Evolutionary conservation across 164 flowering plant genomes (phyloP).

Genomic region (Chimonanthus praecox): DNA sequence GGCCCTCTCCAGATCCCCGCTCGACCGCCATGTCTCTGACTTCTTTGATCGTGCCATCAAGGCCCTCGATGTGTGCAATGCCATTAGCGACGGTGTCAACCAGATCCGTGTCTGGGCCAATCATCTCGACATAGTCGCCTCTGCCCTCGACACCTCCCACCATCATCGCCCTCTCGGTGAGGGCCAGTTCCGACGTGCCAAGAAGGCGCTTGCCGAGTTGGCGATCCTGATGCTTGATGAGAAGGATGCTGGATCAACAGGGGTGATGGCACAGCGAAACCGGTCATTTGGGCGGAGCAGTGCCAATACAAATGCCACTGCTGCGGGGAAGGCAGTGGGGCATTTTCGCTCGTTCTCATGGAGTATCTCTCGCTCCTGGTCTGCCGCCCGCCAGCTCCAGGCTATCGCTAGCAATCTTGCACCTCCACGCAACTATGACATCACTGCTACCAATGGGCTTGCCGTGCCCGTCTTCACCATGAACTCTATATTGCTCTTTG

Average conservation of each 20-base stretch:
- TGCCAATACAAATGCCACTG: too few relatives aligned
- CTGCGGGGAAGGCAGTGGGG: too few relatives aligned
- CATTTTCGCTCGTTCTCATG: conserved; percentile 74
- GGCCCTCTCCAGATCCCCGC: conserved; percentile 32
- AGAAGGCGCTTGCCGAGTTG: conserved; percentile 77
- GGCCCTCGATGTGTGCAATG: conserved; percentile 87
- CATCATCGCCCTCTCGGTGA: conserved; percentile 45
- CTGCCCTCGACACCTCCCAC: conserved; percentile 65
- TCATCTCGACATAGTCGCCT: conserved; percentile 64
- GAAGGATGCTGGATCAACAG: conserved; percentile 39
- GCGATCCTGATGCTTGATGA: conserved; percentile 77
- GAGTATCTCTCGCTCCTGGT: conserved; percentile 90
- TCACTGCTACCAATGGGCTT: conserved; percentile 54
- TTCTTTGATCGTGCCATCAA: conserved; percentile 76
- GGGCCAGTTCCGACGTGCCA: conserved; percentile 79
- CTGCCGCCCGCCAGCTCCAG: conserved; percentile 71
- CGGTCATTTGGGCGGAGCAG: conserved; percentile 61
- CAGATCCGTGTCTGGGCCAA: conserved; percentile 80
- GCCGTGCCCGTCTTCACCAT: conserved; percentile 66
- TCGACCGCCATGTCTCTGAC: conserved; percentile 53
- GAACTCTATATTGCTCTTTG: conserved; percentile 61
- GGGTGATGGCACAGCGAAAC: conserved; percentile 47
- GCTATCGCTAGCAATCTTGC: conserved; percentile 65
- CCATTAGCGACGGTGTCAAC: conserved; percentile 79
- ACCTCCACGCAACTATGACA: conserved; percentile 53